These are phyloP conservation scores for Hydnum rufescens DNA, from an alignment of 768 basidiomycete species.

Conservation along the genomic window DNA sequence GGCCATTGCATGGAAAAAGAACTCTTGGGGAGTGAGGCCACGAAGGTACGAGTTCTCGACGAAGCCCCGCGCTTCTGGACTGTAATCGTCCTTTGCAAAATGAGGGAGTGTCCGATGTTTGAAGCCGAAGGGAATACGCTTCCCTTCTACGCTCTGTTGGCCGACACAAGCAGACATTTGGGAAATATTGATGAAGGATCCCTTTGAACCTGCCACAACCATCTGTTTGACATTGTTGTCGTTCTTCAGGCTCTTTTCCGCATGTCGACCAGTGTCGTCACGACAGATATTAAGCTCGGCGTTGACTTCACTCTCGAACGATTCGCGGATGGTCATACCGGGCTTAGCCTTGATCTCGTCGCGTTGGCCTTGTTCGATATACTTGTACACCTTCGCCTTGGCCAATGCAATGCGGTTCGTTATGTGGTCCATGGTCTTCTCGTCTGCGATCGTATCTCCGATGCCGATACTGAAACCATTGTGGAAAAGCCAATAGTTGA, in stretches of 20 bases:
- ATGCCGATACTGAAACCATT: constrained; percentile 99
- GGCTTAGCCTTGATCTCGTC: constrained; percentile 79
- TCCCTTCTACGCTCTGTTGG: constrained; percentile 94
- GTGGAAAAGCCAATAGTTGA: constrained; percentile 98
- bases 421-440: constrained; percentile 71
- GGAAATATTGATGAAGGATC: constrained; percentile 98
- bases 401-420: constrained; percentile 61
- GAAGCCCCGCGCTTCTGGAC: constrained; percentile 92
- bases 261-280: constrained; percentile 86
- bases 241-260: constrained; percentile 94
- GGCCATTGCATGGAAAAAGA: constrained; percentile 99
- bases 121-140: constrained; percentile 96
- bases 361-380: constrained; percentile 68
- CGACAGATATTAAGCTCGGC: constrained; percentile 84
- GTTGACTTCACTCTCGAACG: constrained; percentile 86
- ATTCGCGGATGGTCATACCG: constrained; percentile 98
- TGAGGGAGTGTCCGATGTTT: constrained; percentile 90
- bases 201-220: constrained; percentile 98
- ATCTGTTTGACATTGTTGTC: constrained; percentile 99
- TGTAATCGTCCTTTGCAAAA: constrained; percentile 97
- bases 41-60: constrained; percentile 98
- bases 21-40: constrained; percentile 92
- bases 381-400: constrained; percentile 55
- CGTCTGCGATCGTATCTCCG: constrained; percentile 92
- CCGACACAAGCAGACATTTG: constrained; percentile 99